Evolutionary conservation across 2,329 filamentous ascomycete species (phyloP).

Genomic region (Pseudocercospora cruenta): DNA sequence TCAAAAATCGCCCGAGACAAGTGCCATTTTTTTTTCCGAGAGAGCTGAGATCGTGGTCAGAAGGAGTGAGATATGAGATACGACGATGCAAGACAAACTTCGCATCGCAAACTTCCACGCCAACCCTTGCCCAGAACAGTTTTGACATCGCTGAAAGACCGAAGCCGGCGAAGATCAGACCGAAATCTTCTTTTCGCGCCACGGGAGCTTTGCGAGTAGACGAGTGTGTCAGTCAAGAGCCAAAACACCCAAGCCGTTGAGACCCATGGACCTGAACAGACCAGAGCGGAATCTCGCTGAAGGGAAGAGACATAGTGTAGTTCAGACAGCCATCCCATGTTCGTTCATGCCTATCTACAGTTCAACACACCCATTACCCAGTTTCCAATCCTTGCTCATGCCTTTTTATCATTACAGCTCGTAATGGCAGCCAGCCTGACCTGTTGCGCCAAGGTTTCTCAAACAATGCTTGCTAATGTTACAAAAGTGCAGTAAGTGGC

Average conservation of each 20-base stretch:
- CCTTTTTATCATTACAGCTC: neutral
- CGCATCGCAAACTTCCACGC: no score
- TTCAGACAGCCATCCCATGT: slow-evolving; percentile 6
- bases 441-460: neutral
- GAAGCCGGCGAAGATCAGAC: no score
- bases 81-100: no score
- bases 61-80: no score
- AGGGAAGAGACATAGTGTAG: neutral
- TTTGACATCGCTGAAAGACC: no score
- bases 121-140: no score
- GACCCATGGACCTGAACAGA: no score
- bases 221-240: no score
- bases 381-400: neutral
- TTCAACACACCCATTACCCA: neutral
- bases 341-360: neutral
- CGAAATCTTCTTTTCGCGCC: no score
- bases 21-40: neutral
- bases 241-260: no score
- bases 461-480: neutral
- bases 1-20: no score
- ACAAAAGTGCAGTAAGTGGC: neutral
- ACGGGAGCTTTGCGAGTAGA: no score
- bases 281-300: neutral
- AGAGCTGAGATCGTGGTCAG: neutral
- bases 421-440: slow-evolving; percentile 12